Evolutionary conservation across 148 eudicot genomes (phyloP), one percentile per base, ranked within the genome.

Genomic region (Spergularia marina): DNA sequence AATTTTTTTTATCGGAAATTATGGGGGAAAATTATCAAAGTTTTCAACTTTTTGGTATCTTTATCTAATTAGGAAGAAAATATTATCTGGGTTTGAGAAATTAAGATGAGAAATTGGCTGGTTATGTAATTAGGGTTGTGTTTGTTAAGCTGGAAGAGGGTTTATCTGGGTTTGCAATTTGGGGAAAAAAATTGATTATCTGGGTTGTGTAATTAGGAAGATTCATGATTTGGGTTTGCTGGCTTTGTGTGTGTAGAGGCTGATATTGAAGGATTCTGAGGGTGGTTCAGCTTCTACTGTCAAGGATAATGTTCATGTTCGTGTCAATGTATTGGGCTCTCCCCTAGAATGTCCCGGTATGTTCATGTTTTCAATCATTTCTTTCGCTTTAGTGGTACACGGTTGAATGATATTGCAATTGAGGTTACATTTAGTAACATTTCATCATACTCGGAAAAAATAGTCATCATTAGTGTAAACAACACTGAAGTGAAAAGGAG

Each of bases 311-410:
- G 92, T 89, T 75, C 97, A 90, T 78, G 92, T 95, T 75, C 89
- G 98, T 56, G 77, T 95, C 64, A 82, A 85, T 84, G 67, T 83
- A 23, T 74, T 84, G 12, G 94, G 98, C 14, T 92, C 98, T 77
- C 91, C 94, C 68, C 87, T 92, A 15, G 91, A 90, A 78, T 82
- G 78, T 52, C 90, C 92, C 34, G 98, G 98, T 95, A 75, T 13
- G 86, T 68, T 53, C 64, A 21, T 55, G n/a, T 36, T 12, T 58
- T 25, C 15, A 71, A 76, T 16, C 1, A 5, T 30, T 21, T 52
- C 59, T 57, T 66, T 6, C 72, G 54, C 20, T 49, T 62, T 53
- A 6, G 56, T 21, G 54, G 9, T 81, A 44, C 41, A 11, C 25
- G 40, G 3, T 40, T 5, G 41, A 3, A 0, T 6, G 8, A 39